These are phyloP conservation scores for Starmerella lactis-condensi DNA, from an alignment of 805 yeast genomes.

Conservation along the genomic window DNA sequence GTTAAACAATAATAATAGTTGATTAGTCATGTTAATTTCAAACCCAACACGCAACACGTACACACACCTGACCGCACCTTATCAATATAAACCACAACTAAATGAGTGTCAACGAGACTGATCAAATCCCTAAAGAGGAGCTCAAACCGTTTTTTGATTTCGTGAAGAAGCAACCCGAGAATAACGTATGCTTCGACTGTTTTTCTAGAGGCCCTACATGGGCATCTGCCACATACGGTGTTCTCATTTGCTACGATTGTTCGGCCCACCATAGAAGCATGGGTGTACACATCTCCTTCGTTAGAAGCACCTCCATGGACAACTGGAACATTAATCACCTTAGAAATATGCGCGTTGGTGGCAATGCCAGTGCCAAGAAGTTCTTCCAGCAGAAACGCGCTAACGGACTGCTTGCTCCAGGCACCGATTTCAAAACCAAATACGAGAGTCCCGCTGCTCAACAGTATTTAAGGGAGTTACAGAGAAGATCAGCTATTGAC, in stretches of 20 bases:
- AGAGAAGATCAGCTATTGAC: constrained; percentile 48
- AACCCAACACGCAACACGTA: no score
- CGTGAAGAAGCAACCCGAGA: constrained; percentile 49
- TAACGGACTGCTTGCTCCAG: constrained; percentile 39
- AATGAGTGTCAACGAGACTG: constrained; percentile 11
- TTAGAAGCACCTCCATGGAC: constrained; percentile 77
- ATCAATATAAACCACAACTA: no score
- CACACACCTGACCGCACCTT: no score
- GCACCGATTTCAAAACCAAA: constrained; percentile 50
- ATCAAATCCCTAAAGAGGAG: constrained; percentile 35
- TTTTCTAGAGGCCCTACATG: constrained; percentile 88
- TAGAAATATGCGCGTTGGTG: constrained; percentile 85
- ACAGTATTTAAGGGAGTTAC: constrained; percentile 63
- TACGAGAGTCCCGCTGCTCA: constrained; percentile 67
- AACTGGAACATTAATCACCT: constrained; percentile 85
- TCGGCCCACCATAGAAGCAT: constrained; percentile 87
- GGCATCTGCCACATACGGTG: constrained; percentile 95
- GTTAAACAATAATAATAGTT: no score
- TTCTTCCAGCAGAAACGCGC: constrained; percentile 77
- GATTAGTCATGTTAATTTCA: no score
- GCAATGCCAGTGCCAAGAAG: constrained; percentile 71
- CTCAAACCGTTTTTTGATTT: constrained; percentile 45
- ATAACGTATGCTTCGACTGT: constrained; percentile 79
- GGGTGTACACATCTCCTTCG: constrained; percentile 93
- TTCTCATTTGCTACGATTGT: constrained; percentile 80